Evolutionary conservation across 768 basidiomycete genomes (phyloP), one percentile per base, ranked within the genome.

Genomic region (Chalciporus piperatus): DNA sequence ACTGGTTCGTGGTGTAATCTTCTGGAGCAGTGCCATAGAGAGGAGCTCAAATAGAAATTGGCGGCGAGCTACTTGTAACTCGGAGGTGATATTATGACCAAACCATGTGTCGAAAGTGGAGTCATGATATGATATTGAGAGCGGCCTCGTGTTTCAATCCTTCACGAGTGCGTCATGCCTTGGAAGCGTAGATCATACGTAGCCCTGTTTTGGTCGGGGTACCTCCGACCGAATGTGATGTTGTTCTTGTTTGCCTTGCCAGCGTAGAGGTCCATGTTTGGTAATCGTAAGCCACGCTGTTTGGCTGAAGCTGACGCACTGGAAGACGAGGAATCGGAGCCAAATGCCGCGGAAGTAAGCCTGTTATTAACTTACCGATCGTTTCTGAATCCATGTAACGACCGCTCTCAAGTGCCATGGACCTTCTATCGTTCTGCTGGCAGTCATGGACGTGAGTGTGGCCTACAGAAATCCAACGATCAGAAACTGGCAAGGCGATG

Each of bases 381-480:
- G 93, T 96, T 71, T 97, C 94, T 85, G 95, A 22, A 22, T 22
- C 22, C 22, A 22, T 89, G 64, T 95, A 95, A 20, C 91, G 75
- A 16, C 94, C 89, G 56, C 89, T 87, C 62, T 92, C 89, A 54
- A 94, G 64, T 2, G 85, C 75, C 74, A 93, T 90, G 0, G 85
- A 84, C n/a, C 85, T 77, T 4, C 77, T 79, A 66, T 93, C 92
- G 40, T 47, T 78, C 78, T 67, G 70, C 77, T 81, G 59, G 67
- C 91, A 93, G 62, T 92, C 88, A 38, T 90, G 83, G 50, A 91
- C 84, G 65, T 92, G 88, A 0, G 79, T 76, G 57, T 92, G 90
- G 4, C 86, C 85, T 74, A 53, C 28, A 53, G 10, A 46, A 13
- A 35, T 11, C 17, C 25, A 12, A n/a, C 16, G 46, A 45, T 43